Evolutionary conservation across 129 eudicot genomes (phyloP).

Genomic region (Ambrosia trifida): DNA sequence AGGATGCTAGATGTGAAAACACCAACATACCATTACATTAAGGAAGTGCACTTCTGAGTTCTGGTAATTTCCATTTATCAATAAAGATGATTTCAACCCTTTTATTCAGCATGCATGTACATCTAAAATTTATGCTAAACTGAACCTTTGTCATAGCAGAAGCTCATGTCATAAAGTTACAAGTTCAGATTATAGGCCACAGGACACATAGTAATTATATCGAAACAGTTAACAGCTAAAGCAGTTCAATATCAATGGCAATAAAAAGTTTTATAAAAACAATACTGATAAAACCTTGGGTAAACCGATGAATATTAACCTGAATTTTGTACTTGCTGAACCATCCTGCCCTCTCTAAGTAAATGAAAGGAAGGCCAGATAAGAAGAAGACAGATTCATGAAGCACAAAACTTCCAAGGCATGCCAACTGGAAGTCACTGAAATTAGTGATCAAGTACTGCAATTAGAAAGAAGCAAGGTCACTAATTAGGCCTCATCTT

Average conservation of each 20-base stretch:
- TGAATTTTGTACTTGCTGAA: conserved; percentile 91
- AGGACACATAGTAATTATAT: not conserved
- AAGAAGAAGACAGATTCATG: conserved; percentile 91
- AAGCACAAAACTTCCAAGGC: conserved; percentile 89
- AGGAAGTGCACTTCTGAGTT: not conserved
- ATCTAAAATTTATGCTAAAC: not conserved
- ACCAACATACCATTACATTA: not conserved
- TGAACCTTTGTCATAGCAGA: not conserved
- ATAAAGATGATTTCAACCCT: conserved; percentile 10
- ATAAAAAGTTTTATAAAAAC: not conserved
- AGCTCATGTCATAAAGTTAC: not conserved
- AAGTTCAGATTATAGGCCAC: not conserved
- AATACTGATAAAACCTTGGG: not conserved
- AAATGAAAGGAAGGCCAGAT: conserved; percentile 90
- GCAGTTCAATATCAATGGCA: not conserved
- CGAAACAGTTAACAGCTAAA: not conserved
- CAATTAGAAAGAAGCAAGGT: conserved; percentile 25
- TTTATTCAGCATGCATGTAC: not conserved
- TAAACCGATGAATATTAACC: conserved; percentile 31
- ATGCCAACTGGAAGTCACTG: conserved; percentile 88
- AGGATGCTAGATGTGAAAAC: not conserved
- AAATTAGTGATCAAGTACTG: conserved; percentile 86
- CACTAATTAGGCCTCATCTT: not conserved
- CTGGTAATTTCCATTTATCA: conserved; percentile 1
- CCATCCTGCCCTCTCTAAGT: conserved; percentile 84